phyloP scores from a whole-genome alignment of 768 basidiomycete species.

The Collybiopsis luxurians region DNA sequence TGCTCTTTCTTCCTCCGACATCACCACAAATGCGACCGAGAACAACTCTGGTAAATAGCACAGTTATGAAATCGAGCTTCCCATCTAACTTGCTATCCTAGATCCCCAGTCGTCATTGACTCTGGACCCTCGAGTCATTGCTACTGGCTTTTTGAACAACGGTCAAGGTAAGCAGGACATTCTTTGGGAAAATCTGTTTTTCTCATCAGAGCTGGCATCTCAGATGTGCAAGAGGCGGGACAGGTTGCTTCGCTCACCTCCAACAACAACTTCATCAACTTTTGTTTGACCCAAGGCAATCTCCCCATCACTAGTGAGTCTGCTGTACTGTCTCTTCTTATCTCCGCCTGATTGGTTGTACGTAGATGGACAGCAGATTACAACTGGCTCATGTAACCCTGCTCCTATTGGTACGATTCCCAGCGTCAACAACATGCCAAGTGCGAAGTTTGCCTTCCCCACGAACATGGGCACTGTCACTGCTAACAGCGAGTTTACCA shows the following conservation, averaged over 20 bases:
- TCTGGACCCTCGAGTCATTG: slow-evolving; percentile 36
- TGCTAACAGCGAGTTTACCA: slow-evolving; percentile 50
- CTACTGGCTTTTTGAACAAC: slow-evolving; percentile 50
- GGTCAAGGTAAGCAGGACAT: slow-evolving; percentile 40
- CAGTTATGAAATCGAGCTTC: too few species aligned
- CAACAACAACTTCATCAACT: slow-evolving; percentile 74
- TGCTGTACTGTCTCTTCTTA: background rate
- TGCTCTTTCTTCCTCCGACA: background rate
- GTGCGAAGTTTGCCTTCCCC: slow-evolving; percentile 48
- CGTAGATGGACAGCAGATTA: slow-evolving; percentile 36
- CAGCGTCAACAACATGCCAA: slow-evolving; percentile 49
- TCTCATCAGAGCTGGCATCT: background rate
- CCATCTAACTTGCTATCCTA: too few species aligned
- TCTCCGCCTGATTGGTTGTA: background rate
- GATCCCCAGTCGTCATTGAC: slow-evolving; percentile 4
- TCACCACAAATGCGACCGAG: background rate
- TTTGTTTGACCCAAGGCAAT: slow-evolving; percentile 44
- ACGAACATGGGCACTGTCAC: slow-evolving; percentile 40
- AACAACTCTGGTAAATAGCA: background rate
- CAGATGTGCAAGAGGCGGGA: slow-evolving; percentile 25
- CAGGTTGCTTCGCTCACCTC: slow-evolving; percentile 61
- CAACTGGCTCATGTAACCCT: slow-evolving; percentile 44
- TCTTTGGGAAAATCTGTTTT: background rate
- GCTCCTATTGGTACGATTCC: slow-evolving; percentile 63
- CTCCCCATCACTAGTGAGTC: slow-evolving; percentile 46